These are phyloP conservation scores for Fusarium neocosmosporiellum DNA, from an alignment of 2,329 filamentous ascomycete genomes.

Conservation along the genomic window DNA sequence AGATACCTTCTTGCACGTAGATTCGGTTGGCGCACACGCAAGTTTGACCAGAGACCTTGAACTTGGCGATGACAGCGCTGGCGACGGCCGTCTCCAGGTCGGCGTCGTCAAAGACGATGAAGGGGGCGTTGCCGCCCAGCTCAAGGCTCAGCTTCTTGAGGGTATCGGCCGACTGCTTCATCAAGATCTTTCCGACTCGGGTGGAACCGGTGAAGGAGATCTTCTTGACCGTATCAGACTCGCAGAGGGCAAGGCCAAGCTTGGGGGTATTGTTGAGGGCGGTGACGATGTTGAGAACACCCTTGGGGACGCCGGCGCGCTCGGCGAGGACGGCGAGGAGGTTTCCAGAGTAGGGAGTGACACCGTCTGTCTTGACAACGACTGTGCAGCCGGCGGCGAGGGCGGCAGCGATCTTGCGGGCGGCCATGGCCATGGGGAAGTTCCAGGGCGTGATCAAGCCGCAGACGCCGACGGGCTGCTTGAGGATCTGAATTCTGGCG, in stretches of 20 bases:
- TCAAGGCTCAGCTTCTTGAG: conserved; percentile 76
- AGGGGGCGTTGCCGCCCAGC: conserved; percentile 76
- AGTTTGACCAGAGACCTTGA: conserved; percentile 90
- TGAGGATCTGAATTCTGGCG: conserved; percentile 72
- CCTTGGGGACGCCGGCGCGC: conserved; percentile 69
- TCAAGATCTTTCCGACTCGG: conserved; percentile 63
- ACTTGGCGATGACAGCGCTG: conserved; percentile 79
- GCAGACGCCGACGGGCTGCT: conserved; percentile 47
- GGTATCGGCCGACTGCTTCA: conserved; percentile 77
- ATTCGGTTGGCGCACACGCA: conserved; percentile 87
- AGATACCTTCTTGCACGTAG: conserved; percentile 77
- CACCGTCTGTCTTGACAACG: conserved; percentile 86
- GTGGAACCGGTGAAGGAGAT: conserved; percentile 78
- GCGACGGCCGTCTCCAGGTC: conserved; percentile 76
- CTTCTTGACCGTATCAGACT: conserved; percentile 73
- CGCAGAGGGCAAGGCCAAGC: conserved; percentile 72
- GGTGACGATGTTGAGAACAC: conserved; percentile 67
- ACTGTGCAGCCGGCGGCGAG: conserved; percentile 79
- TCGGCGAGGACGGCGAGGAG: conserved; percentile 84
- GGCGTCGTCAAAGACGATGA: conserved; percentile 84
- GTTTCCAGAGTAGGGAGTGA: conserved; percentile 88
- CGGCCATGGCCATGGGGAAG: conserved; percentile 65
- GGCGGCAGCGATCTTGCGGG: conserved; percentile 58
- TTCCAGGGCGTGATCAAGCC: conserved; percentile 60
- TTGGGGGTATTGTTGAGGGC: conserved; percentile 73